These are phyloP conservation scores for Candida andamanensis DNA, from an alignment of 805 yeast genomes.

Conservation along the genomic window DNA sequence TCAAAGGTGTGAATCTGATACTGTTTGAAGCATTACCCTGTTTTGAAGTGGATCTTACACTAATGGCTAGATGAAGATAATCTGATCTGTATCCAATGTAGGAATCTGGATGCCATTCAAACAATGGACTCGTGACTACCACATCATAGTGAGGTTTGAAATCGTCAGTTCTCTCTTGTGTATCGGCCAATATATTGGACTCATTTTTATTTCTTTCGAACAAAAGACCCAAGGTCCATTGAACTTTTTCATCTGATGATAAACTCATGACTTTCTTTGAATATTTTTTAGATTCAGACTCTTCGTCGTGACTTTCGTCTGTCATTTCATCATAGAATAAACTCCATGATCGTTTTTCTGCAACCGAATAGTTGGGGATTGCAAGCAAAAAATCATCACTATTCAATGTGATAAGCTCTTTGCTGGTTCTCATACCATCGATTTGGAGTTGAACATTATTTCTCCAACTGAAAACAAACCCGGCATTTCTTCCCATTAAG, in stretches of 20 bases:
- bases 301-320: conserved; percentile 17
- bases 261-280: conserved; percentile 50
- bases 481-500: conserved; percentile 53
- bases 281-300: conserved; percentile 26
- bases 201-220: conserved; percentile 58
- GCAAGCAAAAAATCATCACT: conserved; percentile 55
- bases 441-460: conserved; percentile 46
- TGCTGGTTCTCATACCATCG: conserved; percentile 46
- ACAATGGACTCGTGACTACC: conserved; percentile 55
- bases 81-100: conserved; percentile 77
- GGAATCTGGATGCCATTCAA: conserved; percentile 62
- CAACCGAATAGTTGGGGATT: conserved; percentile 44
- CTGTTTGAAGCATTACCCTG: conserved; percentile 29
- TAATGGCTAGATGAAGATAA: conserved; percentile 55
- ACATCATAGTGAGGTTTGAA: conserved; percentile 64
- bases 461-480: conserved; percentile 62
- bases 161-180: conserved; percentile 40
- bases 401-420: conserved; percentile 47
- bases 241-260: conserved; percentile 52
- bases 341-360: conserved; percentile 35
- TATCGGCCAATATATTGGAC: conserved; percentile 23
- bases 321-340: conserved; percentile 23
- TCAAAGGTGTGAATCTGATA: conserved; percentile 35
- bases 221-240: conserved; percentile 71
- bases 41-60: conserved; percentile 30